A percentile compares a stretch with the other conserved stretches of the same genome.
Conservation (phyloP, 345 rosid species). For the Syzygium aqueum region DNA sequence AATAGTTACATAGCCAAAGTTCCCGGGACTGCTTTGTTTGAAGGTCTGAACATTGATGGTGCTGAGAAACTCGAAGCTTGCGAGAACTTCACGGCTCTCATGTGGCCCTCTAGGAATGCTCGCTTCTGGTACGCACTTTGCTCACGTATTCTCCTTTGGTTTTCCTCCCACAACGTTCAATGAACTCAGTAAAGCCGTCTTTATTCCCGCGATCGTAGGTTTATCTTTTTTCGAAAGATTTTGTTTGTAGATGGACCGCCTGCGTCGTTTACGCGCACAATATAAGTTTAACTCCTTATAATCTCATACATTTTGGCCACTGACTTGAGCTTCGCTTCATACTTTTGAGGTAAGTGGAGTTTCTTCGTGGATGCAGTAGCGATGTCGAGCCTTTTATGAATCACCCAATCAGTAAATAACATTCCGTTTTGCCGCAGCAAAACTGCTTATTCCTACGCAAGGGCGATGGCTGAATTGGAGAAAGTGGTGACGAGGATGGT, state of each 20-base stretch:
- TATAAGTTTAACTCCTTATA: no score
- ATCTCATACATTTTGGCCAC: no score
- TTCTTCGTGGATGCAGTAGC: no score
- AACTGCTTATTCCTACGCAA: conserved; percentile 6
- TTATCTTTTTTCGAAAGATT: no score
- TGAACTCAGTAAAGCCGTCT: neutral
- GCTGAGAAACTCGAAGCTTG: conserved; percentile 12
- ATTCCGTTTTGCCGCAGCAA: conserved; percentile 1
- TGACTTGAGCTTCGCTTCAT: no score
- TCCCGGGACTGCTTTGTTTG: conserved; percentile 26
- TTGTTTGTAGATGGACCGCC: no score
- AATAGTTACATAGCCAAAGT: conserved; percentile 24
- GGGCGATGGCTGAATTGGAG: conserved; percentile 8
- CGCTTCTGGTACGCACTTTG: conserved; percentile 15
- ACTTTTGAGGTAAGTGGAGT: no score
- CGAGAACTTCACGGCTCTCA: conserved; percentile 16
- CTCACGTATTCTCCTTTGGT: neutral
- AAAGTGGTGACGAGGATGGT: conserved; percentile 10
- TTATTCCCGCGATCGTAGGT: no score
- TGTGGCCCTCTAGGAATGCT: conserved; percentile 46
- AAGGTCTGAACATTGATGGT: conserved; percentile 31
- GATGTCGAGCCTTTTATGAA: no score
- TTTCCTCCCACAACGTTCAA: neutral
- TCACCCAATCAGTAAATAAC: no score
- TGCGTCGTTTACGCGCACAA: no score